Base-by-base conservation (phyloP, 1,284 basidiomycete genomes). In the Fomitopsis palustris region DNA sequence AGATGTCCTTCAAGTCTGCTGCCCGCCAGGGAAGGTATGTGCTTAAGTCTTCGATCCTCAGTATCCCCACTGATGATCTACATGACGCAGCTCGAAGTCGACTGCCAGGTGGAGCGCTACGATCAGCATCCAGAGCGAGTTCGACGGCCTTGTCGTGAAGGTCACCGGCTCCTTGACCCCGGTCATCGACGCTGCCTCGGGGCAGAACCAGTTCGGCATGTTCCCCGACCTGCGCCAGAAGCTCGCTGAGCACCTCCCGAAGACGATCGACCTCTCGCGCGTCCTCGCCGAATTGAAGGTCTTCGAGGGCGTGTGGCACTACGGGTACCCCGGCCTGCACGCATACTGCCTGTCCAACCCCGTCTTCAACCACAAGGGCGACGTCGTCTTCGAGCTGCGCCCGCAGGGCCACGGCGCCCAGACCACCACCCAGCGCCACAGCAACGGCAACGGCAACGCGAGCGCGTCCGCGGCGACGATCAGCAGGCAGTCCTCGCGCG, bases 361-460 rank as follows among this genome's bases (percentile, higher is more conserved):
- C 2, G 67, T 68, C n/a, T 74, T 74, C 66, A 72, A 69, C 62
- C 33, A 43, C 25, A 56, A 64, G 27, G 73, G 73, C 3, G 72
- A 75, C 54, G 61, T 75, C 4, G 58, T 75, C 14, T 71, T 75
- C 58, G 71, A 74, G 62, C 65, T 74, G 6, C 64, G 66, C 16
- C 66, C 65, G 4, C 57, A 63, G 53, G 38, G 43, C 9, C 47
- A 56, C n/a, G 42, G 29, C 21, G 42, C 38, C 16, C 16, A 16
- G 23, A 23, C 53, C 17, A 16, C 38, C 9, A n/a, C 14, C 41
- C 54, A n/a, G n/a, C n/a, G n/a, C n/a, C n/a, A n/a, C n/a, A n/a
- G n/a, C n/a, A n/a, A n/a, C n/a, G n/a, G 42, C 21, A 23, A 23
- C 19, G 25, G 5, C 54, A n/a, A n/a, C 38, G 37, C 5, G 4